A percentile compares a stretch with the other conserved stretches of the same genome.
These are phyloP conservation scores for Botrytis fragariae DNA, from an alignment of 2,329 filamentous ascomycete species.

Conservation along the genomic window DNA sequence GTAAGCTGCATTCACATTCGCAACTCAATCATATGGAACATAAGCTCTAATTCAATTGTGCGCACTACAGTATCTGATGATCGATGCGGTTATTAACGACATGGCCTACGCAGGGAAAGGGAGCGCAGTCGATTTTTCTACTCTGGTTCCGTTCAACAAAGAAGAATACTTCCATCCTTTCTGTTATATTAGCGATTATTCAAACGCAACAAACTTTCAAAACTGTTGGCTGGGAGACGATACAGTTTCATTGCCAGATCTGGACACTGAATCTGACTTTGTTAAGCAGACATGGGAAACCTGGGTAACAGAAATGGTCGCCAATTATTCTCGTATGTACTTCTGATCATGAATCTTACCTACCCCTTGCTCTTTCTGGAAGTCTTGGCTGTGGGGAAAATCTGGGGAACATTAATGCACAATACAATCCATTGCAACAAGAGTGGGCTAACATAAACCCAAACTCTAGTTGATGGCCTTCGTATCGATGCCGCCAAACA, in stretches of 20 bases:
- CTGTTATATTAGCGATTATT: constrained; percentile 37
- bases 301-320: constrained; percentile 25
- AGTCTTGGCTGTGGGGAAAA: constrained; percentile 13
- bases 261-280: constrained; percentile 38
- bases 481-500: constrained; percentile 50
- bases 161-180: constrained; percentile 25
- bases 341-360: constrained; percentile 41
- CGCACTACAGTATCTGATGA: constrained; percentile 42
- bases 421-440: constrained; percentile 44
- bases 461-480: constrained; percentile 43
- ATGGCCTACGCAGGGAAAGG: constrained; percentile 36
- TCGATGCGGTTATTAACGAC: constrained; percentile 51
- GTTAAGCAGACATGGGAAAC: constrained; percentile 23
- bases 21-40: not conserved
- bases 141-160: constrained; percentile 27
- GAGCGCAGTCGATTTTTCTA: constrained; percentile 23
- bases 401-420: constrained; percentile 38
- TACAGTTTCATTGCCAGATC: constrained; percentile 46
- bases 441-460: not conserved
- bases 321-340: constrained; percentile 27
- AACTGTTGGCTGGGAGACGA: constrained; percentile 31
- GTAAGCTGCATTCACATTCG: constrained; percentile 8
- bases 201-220: constrained; percentile 37
- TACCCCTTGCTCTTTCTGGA: constrained; percentile 45
- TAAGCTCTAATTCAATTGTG: not conserved